These are phyloP conservation scores for Anthracocystis panici-leucophaei DNA, from an alignment of 1,284 basidiomycete genomes.

Conservation along the genomic window DNA sequence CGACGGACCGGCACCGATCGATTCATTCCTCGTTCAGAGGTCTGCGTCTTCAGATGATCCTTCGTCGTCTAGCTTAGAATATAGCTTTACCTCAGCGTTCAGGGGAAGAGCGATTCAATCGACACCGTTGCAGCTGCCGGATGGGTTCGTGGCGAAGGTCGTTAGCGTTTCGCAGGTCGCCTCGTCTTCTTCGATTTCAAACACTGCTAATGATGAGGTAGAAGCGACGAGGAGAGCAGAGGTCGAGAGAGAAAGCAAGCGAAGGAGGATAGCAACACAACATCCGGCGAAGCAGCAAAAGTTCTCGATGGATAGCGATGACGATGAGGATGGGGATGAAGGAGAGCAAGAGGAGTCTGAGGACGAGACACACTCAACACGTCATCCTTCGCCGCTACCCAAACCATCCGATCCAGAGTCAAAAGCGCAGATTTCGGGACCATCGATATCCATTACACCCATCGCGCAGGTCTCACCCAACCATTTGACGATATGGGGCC, in stretches of 20 bases:
- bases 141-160: constrained; percentile 31
- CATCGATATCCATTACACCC: constrained; percentile 13
- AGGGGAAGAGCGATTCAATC: constrained; percentile 42
- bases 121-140: constrained; percentile 31
- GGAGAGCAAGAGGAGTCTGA: constrained; percentile 1
- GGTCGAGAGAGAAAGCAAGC: constrained; percentile 17
- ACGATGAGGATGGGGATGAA: constrained; percentile 33
- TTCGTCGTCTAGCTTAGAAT: background rate
- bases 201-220: background rate
- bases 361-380: background rate
- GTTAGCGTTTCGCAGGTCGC: constrained; percentile 24
- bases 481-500: constrained; percentile 42
- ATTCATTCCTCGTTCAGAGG: constrained; percentile 46
- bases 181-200: background rate
- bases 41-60: constrained; percentile 2
- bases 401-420: background rate
- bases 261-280: constrained; percentile 15
- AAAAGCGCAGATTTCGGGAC: background rate
- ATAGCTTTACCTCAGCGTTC: constrained; percentile 43
- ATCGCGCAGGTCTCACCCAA: constrained; percentile 15
- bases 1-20: constrained; percentile 47
- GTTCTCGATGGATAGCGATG: constrained; percentile 56
- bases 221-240: background rate
- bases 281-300: constrained; percentile 32
- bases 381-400: background rate